phyloP scores from a whole-genome alignment of 805 yeast genomes.

The Kurtzmaniella cleridarum region DNA sequence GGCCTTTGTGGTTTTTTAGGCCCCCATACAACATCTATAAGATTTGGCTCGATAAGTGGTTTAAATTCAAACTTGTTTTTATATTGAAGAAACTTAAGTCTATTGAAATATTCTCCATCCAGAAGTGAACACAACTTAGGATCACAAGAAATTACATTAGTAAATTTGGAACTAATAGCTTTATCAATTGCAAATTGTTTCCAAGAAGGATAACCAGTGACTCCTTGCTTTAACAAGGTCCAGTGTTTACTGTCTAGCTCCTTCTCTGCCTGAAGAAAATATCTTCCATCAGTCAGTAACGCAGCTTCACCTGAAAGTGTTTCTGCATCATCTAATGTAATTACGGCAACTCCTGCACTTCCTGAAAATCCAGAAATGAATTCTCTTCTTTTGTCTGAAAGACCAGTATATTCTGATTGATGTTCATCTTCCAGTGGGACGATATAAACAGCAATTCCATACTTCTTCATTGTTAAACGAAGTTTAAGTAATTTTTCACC shows the following conservation, averaged over 20 bases:
- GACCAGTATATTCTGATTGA: slow-evolving; percentile 82
- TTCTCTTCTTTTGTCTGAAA: slow-evolving; percentile 75
- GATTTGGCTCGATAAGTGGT: slow-evolving; percentile 25
- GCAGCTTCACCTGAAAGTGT: slow-evolving; percentile 61
- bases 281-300: slow-evolving; percentile 90
- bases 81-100: slow-evolving; percentile 13
- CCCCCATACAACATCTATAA: slow-evolving; percentile 37
- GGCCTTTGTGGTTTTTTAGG: slow-evolving; percentile 29
- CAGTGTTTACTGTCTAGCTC: slow-evolving; percentile 72
- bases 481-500: slow-evolving; percentile 53
- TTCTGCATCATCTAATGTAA: slow-evolving; percentile 47
- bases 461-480: slow-evolving; percentile 57
- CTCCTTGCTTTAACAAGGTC: slow-evolving; percentile 76
- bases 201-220: slow-evolving; percentile 71
- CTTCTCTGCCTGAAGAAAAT: slow-evolving; percentile 83
- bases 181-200: slow-evolving; percentile 60
- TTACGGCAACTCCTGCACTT: slow-evolving; percentile 87
- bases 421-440: slow-evolving; percentile 92
- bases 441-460: slow-evolving; percentile 65
- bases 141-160: slow-evolving; percentile 71
- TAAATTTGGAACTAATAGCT: slow-evolving; percentile 44
- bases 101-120: slow-evolving; percentile 37
- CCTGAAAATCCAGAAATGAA: slow-evolving; percentile 89
- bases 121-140: slow-evolving; percentile 62
- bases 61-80: slow-evolving; percentile 21